Conservation (phyloP, 345 rosid genomes). For the Eucalyptus regnans region DNA sequence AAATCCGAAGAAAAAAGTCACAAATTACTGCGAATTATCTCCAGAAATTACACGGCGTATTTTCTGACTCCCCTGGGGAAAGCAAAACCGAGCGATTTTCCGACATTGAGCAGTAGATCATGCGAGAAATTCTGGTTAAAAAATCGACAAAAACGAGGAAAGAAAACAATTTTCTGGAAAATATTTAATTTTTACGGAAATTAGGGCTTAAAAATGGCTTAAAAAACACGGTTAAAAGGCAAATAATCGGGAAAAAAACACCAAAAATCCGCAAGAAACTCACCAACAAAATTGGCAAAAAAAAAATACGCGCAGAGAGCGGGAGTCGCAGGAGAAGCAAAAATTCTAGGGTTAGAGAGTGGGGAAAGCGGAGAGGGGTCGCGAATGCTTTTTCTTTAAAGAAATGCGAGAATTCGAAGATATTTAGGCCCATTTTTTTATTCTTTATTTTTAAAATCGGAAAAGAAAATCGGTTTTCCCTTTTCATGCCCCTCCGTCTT, state of each 20-base stretch:
- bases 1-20: background rate
- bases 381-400: background rate
- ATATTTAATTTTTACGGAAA: background rate
- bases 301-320: background rate
- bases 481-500: background rate
- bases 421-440: background rate
- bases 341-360: background rate
- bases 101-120: background rate
- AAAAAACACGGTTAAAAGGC: background rate
- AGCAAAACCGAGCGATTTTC: background rate
- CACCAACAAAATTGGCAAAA: constrained; percentile 14
- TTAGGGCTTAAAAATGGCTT: background rate
- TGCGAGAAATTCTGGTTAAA: constrained; percentile 1
- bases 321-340: background rate
- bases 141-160: background rate
- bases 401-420: background rate
- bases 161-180: background rate
- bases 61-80: background rate
- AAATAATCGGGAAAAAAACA: background rate
- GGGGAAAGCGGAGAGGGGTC: background rate
- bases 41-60: background rate
- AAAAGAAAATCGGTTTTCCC: background rate
- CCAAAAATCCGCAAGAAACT: background rate
- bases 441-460: background rate
- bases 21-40: background rate